Percentiles rank a stretch among this genome's conserved stretches.
These are phyloP conservation scores for Microbotryum lychnidis-dioicae DNA, from an alignment of 1,284 basidiomycete genomes.

Conservation along the genomic window DNA sequence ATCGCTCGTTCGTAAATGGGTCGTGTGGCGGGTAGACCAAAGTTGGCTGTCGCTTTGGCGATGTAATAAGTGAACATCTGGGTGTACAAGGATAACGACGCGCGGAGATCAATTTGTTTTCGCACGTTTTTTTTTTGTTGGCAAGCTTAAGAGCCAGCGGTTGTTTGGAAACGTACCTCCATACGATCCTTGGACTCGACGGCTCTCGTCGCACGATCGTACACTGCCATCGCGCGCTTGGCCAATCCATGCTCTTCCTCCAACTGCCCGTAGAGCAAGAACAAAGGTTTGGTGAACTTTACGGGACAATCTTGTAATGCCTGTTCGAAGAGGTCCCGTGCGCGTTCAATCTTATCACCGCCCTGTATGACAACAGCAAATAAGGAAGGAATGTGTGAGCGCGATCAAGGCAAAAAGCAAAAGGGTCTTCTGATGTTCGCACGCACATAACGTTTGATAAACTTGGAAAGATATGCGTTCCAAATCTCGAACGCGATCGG, in stretches of 20 bases:
- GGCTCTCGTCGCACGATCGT: conserved; percentile 80
- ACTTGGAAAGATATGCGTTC: conserved; percentile 98
- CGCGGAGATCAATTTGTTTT: background rate
- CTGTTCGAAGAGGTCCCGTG: conserved; percentile 95
- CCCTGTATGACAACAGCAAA: conserved; percentile 48
- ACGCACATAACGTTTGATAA: conserved; percentile 88
- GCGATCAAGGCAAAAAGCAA: background rate
- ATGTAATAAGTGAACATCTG: conserved; percentile 97
- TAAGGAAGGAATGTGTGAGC: background rate
- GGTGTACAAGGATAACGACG: background rate
- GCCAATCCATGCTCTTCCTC: conserved; percentile 94
- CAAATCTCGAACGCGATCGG: conserved; percentile 98
- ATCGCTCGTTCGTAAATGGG: conserved; percentile 97
- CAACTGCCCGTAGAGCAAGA: conserved; percentile 87
- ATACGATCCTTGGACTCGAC: conserved; percentile 88
- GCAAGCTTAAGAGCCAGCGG: too few species aligned
- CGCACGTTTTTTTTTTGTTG: too few species aligned
- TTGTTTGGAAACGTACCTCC: conserved; percentile 53
- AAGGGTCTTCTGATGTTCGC: background rate
- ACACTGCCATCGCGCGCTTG: conserved; percentile 91
- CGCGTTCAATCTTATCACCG: conserved; percentile 85
- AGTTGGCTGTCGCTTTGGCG: conserved; percentile 91
- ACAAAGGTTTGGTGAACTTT: conserved; percentile 89
- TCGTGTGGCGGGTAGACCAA: conserved; percentile 89
- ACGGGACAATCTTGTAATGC: conserved; percentile 91